A percentile compares a stretch with the other conserved stretches of the same genome.
Conservation (phyloP, 352 stramenopile genomes). For the Elongisporangium senticosum region DNA sequence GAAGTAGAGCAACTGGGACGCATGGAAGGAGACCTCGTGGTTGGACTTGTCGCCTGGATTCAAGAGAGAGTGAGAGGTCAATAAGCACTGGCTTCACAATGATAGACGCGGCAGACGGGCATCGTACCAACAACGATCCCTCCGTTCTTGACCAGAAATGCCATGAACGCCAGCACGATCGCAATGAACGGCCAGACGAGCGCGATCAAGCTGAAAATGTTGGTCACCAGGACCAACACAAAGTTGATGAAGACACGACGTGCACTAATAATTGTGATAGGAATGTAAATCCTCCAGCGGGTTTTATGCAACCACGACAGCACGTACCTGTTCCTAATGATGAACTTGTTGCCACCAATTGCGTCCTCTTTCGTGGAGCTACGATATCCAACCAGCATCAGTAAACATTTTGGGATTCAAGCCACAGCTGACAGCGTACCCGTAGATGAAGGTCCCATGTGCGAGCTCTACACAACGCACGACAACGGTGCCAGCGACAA, state of each 20-base stretch:
- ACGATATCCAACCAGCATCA: not conserved
- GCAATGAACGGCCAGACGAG: constrained; percentile 70
- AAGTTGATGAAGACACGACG: constrained; percentile 58
- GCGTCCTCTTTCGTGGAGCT: constrained; percentile 36
- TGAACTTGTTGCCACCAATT: constrained; percentile 4
- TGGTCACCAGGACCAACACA: constrained; percentile 39
- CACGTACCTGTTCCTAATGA: constrained; percentile 28
- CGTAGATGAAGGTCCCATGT: constrained; percentile 66
- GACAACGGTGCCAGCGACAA: constrained; percentile 71
- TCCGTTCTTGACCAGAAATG: constrained; percentile 70
- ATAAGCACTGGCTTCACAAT: not conserved
- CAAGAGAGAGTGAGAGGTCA: not conserved
- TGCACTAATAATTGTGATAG: constrained; percentile 12
- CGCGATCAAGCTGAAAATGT: constrained; percentile 40
- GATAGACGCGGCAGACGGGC: not conserved
- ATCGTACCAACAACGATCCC: constrained; percentile 73
- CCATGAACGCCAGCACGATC: constrained; percentile 44
- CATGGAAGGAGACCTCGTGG: constrained; percentile 71
- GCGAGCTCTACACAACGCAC: constrained; percentile 65
- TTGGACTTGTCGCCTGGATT: constrained; percentile 75
- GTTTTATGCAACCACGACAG: not conserved
- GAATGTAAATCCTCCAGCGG: not conserved
- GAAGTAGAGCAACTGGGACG: constrained; percentile 76
- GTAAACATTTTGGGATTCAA: not conserved
- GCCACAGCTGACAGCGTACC: constrained; percentile 18